Percentiles rank a stretch among this genome's conserved stretches.
phyloP scores from a whole-genome alignment of 768 basidiomycete species.

The Mycena capillaripes region DNA sequence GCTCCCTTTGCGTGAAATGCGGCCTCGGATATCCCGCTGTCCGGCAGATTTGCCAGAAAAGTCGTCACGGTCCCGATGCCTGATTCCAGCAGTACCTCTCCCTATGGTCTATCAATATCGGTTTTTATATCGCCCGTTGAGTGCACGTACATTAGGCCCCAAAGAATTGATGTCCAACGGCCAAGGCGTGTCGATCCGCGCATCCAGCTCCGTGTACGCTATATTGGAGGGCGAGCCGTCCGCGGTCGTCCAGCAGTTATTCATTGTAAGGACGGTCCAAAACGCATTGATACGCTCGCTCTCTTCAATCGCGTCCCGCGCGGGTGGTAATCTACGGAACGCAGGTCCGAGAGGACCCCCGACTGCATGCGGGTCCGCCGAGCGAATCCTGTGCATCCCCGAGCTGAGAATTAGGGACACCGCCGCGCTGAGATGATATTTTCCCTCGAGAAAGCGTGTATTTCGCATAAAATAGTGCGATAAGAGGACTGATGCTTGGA shows the following conservation, averaged over 20 bases:
- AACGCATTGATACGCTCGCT: constrained; percentile 43
- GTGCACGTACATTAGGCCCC: constrained; percentile 5
- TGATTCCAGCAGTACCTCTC: not conserved
- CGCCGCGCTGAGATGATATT: too few relatives aligned
- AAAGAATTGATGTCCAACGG: constrained; percentile 44
- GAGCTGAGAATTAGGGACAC: too few relatives aligned
- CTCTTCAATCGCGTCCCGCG: constrained; percentile 49
- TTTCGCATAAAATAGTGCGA: too few relatives aligned
- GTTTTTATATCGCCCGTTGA: too few relatives aligned
- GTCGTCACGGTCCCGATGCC: constrained; percentile 26
- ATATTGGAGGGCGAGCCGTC: constrained; percentile 47
- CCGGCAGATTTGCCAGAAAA: constrained; percentile 20
- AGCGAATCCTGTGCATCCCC: too few relatives aligned
- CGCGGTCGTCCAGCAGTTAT: constrained; percentile 50
- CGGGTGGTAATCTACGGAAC: constrained; percentile 42
- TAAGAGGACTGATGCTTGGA: too few relatives aligned
- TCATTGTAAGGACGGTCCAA: constrained; percentile 54
- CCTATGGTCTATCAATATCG: too few relatives aligned
- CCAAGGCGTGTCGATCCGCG: constrained; percentile 57
- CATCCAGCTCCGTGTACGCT: constrained; percentile 43
- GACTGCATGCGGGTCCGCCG: too few relatives aligned
- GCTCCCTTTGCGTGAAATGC: constrained; percentile 25
- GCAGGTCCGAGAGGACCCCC: too few relatives aligned
- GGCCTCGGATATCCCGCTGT: constrained; percentile 2
- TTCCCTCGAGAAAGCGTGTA: too few relatives aligned